Evolutionary conservation across 2,329 filamentous ascomycete species (phyloP), one percentile per base, ranked within the genome.

Genomic region (Helotiales sp.): DNA sequence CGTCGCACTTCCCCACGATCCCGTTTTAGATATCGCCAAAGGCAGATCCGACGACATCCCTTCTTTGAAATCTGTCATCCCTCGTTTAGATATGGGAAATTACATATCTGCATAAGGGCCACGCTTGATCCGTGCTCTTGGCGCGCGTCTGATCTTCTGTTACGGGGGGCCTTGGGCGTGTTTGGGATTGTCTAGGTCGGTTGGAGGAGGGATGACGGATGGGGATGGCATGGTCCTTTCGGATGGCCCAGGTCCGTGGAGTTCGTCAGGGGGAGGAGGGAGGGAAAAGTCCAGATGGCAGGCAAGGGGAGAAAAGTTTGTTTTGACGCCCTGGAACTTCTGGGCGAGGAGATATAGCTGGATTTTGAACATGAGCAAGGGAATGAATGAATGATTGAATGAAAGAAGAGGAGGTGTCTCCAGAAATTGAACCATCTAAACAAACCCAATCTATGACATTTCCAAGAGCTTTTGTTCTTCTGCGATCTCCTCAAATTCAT

Each of bases 381-480:
- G 37, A 43, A 15, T 20, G 20, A 17, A 52, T 17, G 45, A 26
- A 28, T 26, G 20, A 20, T 6, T 3, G 30, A 45, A 47, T n/a
- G 24, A n/a, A 37, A 3, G 22, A 30, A 28, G 10, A 20, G 37
- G 34, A 60, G 22, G 24, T n/a, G 37, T 20, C 40, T 45, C 26
- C 57, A 37, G 7, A n/a, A 43, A 43, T 58, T 40, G 57, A 45
- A 30, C 26, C 30, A 22, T 55, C 37, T 55, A 26, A 49, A 61
- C 22, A 32, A 61, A 40, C 37, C 37, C 63, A 61, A 40, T 65
- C 63, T 65, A 65, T 65, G 58, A 65, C 49, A 65, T 57, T 61
- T 57, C 47, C 62, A 57, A 17, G 52, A 34, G 1, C 22, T 34
- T 55, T 55, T 30, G 52, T 55, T 55, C 52, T 13, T 20, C 22